Base-by-base conservation (phyloP, 371 early-diverging fungal species). In the Fennellomyces sp. region DNA sequence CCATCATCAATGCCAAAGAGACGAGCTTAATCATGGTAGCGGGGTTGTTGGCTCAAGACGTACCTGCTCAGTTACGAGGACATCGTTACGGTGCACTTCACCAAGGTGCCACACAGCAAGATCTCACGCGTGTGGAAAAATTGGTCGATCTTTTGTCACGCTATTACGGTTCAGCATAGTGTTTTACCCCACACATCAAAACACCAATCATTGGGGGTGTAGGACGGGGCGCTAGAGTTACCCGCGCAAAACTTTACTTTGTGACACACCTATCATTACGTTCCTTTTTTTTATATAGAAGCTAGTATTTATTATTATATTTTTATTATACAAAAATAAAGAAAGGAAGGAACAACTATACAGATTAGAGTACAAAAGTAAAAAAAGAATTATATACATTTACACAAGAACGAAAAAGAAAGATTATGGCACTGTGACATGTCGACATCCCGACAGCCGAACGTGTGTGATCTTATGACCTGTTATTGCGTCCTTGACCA, bases 11-110 rank as follows among this genome's bases (percentile, higher is more conserved):
- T 15, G 58, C 74, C 0, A 58, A 56, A 27, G 78, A 77, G 30
- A 77, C 78, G 0, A 74, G 74, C 54, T 48, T 77, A 12, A 52
- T 73, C 12, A 51, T 65, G 25, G 66, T 71, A 8, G 66, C 75
- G 3, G 60, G 64, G 13, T 52, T 67, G 8, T 66, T 70, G 65
- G 57, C 56, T 5, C 58, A 64, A 27, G 61, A 74, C 38, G 52
- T 70, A 10, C 72, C 72, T n/a, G 39, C 63, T 33, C 78, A 77
- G 35, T 51, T 74, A 1, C 38, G 53, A 12, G 70, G 78, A 5
- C 78, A 77, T 65, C 52, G 61, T 3, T 60, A 69, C 48, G 78
- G 78, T 17, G 78, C 78, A 13, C 35, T 66, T 4, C 64, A 77
- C 52, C 63, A 69, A 51, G 78, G 78, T 3, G 69, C 69, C 15